Evolutionary conservation across 257 asterid species (phyloP), one percentile per base, ranked within the genome.

Genomic region (Eustoma russellianum): DNA sequence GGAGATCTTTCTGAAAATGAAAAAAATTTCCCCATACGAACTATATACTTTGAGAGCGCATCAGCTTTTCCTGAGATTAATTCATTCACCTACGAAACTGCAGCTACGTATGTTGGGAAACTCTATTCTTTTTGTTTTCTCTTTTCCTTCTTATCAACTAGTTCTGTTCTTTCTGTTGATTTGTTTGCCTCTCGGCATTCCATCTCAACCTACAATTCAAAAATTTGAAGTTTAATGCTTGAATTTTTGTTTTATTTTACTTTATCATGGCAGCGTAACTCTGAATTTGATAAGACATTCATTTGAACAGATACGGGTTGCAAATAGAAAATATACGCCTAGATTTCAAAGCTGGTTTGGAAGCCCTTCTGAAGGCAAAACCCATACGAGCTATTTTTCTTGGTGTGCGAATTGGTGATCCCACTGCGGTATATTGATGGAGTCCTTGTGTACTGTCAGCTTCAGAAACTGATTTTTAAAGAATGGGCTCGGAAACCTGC

Each of bases 331-430:
- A 82, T 53, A 83, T 79, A 66, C 86, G 94, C 72, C 80, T 78
- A 11, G 98, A 90, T 67, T 83, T 90, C 72, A 86, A 90, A 74
- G 74, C 96, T 55, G 98, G 98, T 38, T 63, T 90, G 66, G 96
- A 83, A 77, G 86, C 79, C 63, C 91, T 86, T 59, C 67, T 90
- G 41, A 86, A 77, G 64, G 77, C 83, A 34, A 78, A 75, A 38
- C 94, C 95, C 19, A 76, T 83, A 33, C 75, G 81, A 80, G 98
- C 98, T 52, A 79, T 90, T 77, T 86, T 83, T 64, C 95, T 86
- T 50, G 98, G 98, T 53, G 98, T 86, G 57, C 81, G 96, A 74
- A 83, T 82, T 48, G 96, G 98, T 48, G 96, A 90, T 68, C 96
- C 96, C 48, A 86, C 98, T 58, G 98, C 94, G 73, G 98, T 90